Percentiles rank a stretch among this genome's conserved stretches.
These are phyloP conservation scores for Tricholoma sp. DNA, from an alignment of 768 basidiomycete species.

Conservation along the genomic window DNA sequence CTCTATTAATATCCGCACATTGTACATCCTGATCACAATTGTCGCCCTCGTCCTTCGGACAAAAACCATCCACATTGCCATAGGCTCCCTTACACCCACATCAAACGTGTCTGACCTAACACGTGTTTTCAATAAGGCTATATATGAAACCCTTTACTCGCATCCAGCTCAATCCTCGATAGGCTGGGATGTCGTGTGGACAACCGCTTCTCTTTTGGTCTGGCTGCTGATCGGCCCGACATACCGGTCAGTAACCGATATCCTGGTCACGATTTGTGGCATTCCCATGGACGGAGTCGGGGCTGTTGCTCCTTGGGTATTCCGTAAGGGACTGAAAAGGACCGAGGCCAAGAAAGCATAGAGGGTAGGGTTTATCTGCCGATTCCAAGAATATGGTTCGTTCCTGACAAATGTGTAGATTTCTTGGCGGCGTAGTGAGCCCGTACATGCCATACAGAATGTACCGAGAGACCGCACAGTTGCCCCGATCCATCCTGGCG, in stretches of 20 bases:
- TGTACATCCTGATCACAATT: neutral
- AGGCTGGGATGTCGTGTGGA: conserved; percentile 62
- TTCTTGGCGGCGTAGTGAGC: too few relatives aligned
- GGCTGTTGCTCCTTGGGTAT: conserved; percentile 8
- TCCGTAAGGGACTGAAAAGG: neutral
- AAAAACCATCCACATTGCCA: neutral
- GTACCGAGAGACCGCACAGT: too few relatives aligned
- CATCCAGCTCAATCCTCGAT: conserved; percentile 64
- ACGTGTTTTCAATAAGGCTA: conserved; percentile 8
- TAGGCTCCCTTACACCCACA: neutral
- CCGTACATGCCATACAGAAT: too few relatives aligned
- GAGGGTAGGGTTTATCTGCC: neutral
- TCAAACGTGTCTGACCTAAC: conserved; percentile 16
- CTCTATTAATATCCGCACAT: conserved; percentile 10
- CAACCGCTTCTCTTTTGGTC: conserved; percentile 34
- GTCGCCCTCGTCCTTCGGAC: neutral
- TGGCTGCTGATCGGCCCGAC: conserved; percentile 24
- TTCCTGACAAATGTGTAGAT: too few relatives aligned
- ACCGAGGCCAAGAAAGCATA: neutral
- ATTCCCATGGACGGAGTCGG: conserved; percentile 5
- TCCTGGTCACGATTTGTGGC: neutral
- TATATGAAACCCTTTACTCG: conserved; percentile 35
- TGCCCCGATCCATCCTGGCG: too few relatives aligned
- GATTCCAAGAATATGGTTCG: neutral
- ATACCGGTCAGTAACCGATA: neutral